Base-by-base conservation (phyloP, 352 stramenopile species). In the Elongisporangium anandrum region DNA sequence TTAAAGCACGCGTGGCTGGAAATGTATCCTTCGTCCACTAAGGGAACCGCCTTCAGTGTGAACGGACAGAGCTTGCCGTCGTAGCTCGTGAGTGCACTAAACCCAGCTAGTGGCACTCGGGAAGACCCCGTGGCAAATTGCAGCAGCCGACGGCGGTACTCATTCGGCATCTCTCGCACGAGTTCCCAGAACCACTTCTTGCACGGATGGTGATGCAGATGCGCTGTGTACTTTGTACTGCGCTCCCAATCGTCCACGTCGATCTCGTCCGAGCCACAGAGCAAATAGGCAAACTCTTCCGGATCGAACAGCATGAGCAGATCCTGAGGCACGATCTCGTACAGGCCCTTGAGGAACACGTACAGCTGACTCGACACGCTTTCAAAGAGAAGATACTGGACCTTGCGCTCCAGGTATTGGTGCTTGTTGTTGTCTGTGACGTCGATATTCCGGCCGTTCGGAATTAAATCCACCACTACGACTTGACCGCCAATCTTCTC, bases 241-340 rank as follows among this genome's bases (percentile, higher is more conserved):
- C 65, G 68, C 65, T 90, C 80, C 94, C 92, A 98, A 66, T 98
- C 95, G 12, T 96, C 75, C n/a, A 98, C 87, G 54, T 97, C 85
- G 66, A 98, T 97, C 59, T 85, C 79, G 7, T 96, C 90, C 26
- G 97, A 75, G 19, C 95, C 96, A 56, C 93, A 98, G 57, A 98
- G 84, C 2, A 99, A 54, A 39, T 98, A 79, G 63, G 98, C 94
- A 3, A 99, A 74, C 69, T 98, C 94, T 65, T 98, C 92, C 26
- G 96, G 96, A 60, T 98, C 95, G 70, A 99, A 98, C 5, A 98
- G 68, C 19, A 94, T 87, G 12, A 98, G 68, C 8, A 98, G 65
- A 5, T 94, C 74, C 47, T 92, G 77, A 2, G 96, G 96, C 52
- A 98, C 79, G 15, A 98, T 86, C 56, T 98, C 90, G 66, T 98